Base-by-base conservation (phyloP, 177 flowering plant genomes). In the Telopea speciosissima region DNA sequence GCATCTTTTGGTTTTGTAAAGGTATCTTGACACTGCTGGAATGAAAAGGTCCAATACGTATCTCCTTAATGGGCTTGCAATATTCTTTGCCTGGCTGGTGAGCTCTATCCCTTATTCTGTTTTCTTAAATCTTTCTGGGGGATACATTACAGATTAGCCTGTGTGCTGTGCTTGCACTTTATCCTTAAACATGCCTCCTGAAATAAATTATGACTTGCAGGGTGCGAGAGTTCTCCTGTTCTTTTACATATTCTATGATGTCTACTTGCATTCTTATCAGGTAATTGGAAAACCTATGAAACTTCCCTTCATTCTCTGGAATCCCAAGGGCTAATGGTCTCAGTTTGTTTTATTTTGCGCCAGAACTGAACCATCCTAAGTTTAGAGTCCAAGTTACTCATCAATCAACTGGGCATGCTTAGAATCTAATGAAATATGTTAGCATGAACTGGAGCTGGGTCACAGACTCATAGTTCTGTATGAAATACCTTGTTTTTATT, bases 21-120 rank as follows among this genome's bases (percentile, higher is more conserved):
- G 99, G 99, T 93, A 81, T 81, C 94, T 95, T 68, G 98, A 93
- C 76, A 85, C 81, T 7, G 87, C 89, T 76, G 99, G 99, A 63
- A 77, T 95, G 90, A 95, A 95, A 86, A 82, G 86, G 82, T 95
- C 99, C 22, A 79, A 14, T 56, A 86, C 90, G 19, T 95, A 95
- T 83, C 83, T 93, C 69, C 66, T 93, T 26, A 95, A 95, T 79
- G 99, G 99, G 9, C 79, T 93, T 22, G 79, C 85, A 24, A 89
- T 93, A 72, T 93, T 95, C 70, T 79, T 93, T 28, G 81, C 88
- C 71, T 95, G 99, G 99, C 81, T 95, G 90, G 99, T 95, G 72
- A 80, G 96, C 79, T n/a, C n/a, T 23, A 24, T 58, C 26, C 21
- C 40, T 26, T 61, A 0, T 23, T 24, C 24, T 12, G 0, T 62